Base-by-base conservation (phyloP, 495 filamentous ascomycete genomes). In the Xylaria telfairii region DNA sequence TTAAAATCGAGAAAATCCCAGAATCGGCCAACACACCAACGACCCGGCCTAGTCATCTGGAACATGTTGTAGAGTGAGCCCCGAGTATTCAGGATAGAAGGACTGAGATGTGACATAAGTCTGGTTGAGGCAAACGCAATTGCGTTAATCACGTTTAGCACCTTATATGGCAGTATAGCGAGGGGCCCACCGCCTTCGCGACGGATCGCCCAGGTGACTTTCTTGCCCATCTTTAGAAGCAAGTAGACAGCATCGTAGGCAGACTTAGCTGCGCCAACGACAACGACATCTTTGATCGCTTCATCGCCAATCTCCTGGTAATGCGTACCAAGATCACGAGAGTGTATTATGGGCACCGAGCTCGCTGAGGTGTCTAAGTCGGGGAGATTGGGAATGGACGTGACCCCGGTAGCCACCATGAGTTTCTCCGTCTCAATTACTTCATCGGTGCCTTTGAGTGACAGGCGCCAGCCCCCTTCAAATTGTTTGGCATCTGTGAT, bases 191-290 rank as follows among this genome's bases (percentile, higher is more conserved):
- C 63, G 1, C 82, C 83, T 17, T 77, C 78, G 3, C 70, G 71
- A 4, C 84, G 81, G 61, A 82, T 83, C 34, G 84, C 73, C 84
- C 83, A 85, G 41, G 80, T 77, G 3, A 87, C 84, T 42, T 80
- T 75, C 70, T 85, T 85, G 3, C 84, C 84, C 6, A 74, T 71
- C 28, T 79, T 74, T 0, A 80, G 71, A 19, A 81, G 78, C 61
- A 83, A 71, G 57, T 81, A 83, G 17, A 81, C 81, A 7, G 83
- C 79, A 65, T 87, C 85, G 57, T 79, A 83, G 1, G 83, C 80
- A 8, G 82, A 84, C 71, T 87, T 87, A 5, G 78, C 80, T 10
- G 79, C 85, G 1, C 85, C 85, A 17, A 85, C 73, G 8, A 87
- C 82, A 17, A 81, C 80, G 0, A 81, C 79, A 0, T 66, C 70